Percentiles rank a stretch among this genome's conserved stretches.
These are phyloP conservation scores for Aspergillus ochraceoroseus DNA, from an alignment of 2,329 filamentous ascomycete species.

Conservation along the genomic window DNA sequence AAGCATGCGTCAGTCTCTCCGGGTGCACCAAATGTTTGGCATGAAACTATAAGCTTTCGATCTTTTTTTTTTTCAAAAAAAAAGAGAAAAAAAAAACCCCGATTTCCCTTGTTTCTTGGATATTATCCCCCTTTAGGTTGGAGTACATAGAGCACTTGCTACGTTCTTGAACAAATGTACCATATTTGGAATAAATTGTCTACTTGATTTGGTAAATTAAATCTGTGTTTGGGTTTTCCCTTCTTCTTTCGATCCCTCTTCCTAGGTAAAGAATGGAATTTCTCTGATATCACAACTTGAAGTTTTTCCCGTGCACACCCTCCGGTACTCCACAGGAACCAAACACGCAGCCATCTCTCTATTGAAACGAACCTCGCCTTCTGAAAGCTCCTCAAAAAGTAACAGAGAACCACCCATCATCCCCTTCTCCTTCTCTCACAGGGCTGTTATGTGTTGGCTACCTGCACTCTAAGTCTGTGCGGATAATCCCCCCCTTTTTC, in stretches of 20 bases:
- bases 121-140: neutral
- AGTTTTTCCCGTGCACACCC: neutral
- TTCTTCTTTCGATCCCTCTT: too few relatives aligned
- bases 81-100: slow-evolving; percentile 2
- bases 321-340: slow-evolving; percentile 15
- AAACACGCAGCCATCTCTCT: slow-evolving; percentile 12
- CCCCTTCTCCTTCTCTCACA: slow-evolving; percentile 1
- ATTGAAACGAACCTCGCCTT: slow-evolving; percentile 11
- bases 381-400: slow-evolving; percentile 6
- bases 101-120: neutral
- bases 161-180: slow-evolving; percentile 12
- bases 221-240: too few relatives aligned
- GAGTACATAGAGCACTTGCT: slow-evolving; percentile 11
- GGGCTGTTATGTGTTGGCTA: slow-evolving; percentile 1
- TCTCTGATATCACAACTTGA: neutral
- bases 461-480: slow-evolving; percentile 1
- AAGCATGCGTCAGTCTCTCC: slow-evolving; percentile 84
- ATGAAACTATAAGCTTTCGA: slow-evolving; percentile 84
- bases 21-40: slow-evolving; percentile 81
- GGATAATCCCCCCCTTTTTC: slow-evolving; percentile 1
- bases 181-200: slow-evolving; percentile 10
- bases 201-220: too few relatives aligned
- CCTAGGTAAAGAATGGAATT: neutral
- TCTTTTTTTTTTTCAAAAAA: too few relatives aligned
- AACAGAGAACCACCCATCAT: too few relatives aligned